Evolutionary conservation across 805 yeast species (phyloP).

Genomic region (Brettanomyces bruxellensis): DNA sequence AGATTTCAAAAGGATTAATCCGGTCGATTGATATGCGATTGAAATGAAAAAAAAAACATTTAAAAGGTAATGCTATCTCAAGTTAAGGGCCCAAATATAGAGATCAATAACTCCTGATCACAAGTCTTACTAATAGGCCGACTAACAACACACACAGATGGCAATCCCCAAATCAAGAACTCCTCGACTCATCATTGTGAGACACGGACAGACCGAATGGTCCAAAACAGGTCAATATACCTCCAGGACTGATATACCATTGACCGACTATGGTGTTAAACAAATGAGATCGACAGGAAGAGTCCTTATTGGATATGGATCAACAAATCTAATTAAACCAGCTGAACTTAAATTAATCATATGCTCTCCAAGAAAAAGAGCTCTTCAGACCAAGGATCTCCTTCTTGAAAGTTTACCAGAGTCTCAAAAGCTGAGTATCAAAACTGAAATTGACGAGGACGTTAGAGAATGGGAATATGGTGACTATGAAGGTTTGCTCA

Average conservation of each 20-base stretch:
- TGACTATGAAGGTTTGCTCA: slow-evolving; percentile 80
- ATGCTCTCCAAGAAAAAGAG: slow-evolving; percentile 77
- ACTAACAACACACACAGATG: neutral
- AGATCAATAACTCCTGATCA: too few species aligned
- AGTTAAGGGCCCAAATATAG: too few species aligned
- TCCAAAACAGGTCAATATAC: slow-evolving; percentile 91
- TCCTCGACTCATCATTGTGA: slow-evolving; percentile 63
- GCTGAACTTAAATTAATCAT: slow-evolving; percentile 51
- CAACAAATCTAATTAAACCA: slow-evolving; percentile 53
- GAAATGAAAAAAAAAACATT: too few species aligned
- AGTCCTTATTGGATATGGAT: slow-evolving; percentile 49
- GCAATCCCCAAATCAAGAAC: slow-evolving; percentile 23
- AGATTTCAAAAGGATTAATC: too few species aligned
- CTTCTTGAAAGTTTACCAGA: slow-evolving; percentile 42
- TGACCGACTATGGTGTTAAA: slow-evolving; percentile 68
- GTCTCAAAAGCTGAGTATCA: slow-evolving; percentile 32
- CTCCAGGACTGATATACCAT: slow-evolving; percentile 70
- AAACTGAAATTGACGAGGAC: slow-evolving; percentile 50
- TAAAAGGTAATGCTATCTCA: too few species aligned
- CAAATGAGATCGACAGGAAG: slow-evolving; percentile 73
- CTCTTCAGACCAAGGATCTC: slow-evolving; percentile 63
- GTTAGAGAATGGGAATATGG: slow-evolving; percentile 96
- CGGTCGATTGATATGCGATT: too few species aligned
- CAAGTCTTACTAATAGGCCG: too few species aligned
- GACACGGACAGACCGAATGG: slow-evolving; percentile 95